These are phyloP conservation scores for Macrotyloma uniflorum DNA, from an alignment of 306 rosid genomes.

Conservation along the genomic window DNA sequence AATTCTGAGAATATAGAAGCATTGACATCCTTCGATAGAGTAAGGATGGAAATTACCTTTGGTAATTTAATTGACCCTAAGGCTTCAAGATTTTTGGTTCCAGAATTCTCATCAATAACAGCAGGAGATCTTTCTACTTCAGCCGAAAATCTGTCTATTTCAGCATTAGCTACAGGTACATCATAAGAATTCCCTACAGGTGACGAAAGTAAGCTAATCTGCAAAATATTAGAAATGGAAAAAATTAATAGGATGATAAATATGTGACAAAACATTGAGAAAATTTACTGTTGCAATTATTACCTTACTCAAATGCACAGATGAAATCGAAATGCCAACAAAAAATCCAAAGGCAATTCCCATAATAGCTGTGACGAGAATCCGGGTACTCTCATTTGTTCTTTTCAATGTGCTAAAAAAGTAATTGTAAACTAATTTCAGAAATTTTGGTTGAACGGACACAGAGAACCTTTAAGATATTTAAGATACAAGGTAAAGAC, in stretches of 20 bases:
- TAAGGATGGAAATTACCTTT: constrained; percentile 56
- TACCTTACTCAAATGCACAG: constrained; percentile 69
- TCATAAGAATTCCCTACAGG: constrained; percentile 68
- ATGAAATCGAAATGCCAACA: constrained; percentile 76
- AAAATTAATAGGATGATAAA: constrained; percentile 38
- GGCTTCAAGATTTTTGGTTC: constrained; percentile 55
- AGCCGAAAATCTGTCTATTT: constrained; percentile 52
- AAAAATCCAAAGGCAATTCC: constrained; percentile 82
- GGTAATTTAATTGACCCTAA: constrained; percentile 63
- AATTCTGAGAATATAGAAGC: constrained; percentile 6
- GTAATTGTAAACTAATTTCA: constrained; percentile 29
- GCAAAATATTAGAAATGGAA: constrained; percentile 43
- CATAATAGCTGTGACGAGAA: constrained; percentile 59
- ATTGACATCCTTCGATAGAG: constrained; percentile 29
- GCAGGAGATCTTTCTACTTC: constrained; percentile 37
- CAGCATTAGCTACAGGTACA: constrained; percentile 60
- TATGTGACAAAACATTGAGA: not conserved
- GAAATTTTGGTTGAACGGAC: constrained; percentile 22
- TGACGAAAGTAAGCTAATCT: constrained; percentile 86
- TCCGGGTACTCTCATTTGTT: constrained; percentile 65
- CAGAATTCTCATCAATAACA: constrained; percentile 44
- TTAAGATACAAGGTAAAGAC: constrained; percentile 8
- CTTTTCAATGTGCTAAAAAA: constrained; percentile 59
- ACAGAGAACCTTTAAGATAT: not conserved
- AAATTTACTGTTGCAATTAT: constrained; percentile 25